phyloP scores from a whole-genome alignment of 163 green algal genomes.

The Chloroidium sp. region DNA sequence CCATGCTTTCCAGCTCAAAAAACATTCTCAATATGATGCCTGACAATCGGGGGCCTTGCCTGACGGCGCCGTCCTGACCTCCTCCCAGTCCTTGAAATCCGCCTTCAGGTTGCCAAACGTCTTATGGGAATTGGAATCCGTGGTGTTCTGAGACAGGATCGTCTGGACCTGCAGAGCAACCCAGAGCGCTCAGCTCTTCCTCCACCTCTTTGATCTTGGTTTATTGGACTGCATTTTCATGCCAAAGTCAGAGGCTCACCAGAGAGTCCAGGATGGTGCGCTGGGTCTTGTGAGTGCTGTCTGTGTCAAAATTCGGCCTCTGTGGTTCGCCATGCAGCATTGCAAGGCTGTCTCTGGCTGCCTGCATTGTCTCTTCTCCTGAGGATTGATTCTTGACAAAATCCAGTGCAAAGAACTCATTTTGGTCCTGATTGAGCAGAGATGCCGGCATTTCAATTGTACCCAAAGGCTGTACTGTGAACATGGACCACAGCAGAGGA shows the following conservation, averaged over 20 bases:
- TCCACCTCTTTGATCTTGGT: background rate
- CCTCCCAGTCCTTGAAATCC: slow-evolving; percentile 48
- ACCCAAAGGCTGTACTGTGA: too few species aligned
- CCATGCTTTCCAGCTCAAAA: too few species aligned
- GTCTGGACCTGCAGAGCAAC: slow-evolving; percentile 38
- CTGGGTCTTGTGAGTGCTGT: slow-evolving; percentile 10
- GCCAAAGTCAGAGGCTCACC: slow-evolving; percentile 3
- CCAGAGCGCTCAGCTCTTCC: background rate
- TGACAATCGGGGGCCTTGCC: background rate
- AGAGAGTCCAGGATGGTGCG: slow-evolving; percentile 36
- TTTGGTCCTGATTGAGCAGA: too few species aligned
- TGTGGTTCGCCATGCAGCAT: slow-evolving; percentile 20
- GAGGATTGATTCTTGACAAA: too few species aligned
- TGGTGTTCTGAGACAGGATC: slow-evolving; percentile 73
- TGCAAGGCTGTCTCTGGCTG: slow-evolving; percentile 15
- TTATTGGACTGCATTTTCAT: background rate
- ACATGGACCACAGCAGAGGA: too few species aligned
- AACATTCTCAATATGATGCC: too few species aligned
- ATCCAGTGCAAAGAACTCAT: too few species aligned
- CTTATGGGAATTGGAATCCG: slow-evolving; percentile 47
- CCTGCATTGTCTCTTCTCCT: background rate
- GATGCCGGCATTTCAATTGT: too few species aligned
- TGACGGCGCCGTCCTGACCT: slow-evolving; percentile 27
- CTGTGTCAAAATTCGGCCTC: slow-evolving; percentile 21
- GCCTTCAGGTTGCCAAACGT: slow-evolving; percentile 48